Evolutionary conservation across 2,329 filamentous ascomycete species (phyloP), one percentile per base, ranked within the genome.

Genomic region (Stemphylium vesicarium): DNA sequence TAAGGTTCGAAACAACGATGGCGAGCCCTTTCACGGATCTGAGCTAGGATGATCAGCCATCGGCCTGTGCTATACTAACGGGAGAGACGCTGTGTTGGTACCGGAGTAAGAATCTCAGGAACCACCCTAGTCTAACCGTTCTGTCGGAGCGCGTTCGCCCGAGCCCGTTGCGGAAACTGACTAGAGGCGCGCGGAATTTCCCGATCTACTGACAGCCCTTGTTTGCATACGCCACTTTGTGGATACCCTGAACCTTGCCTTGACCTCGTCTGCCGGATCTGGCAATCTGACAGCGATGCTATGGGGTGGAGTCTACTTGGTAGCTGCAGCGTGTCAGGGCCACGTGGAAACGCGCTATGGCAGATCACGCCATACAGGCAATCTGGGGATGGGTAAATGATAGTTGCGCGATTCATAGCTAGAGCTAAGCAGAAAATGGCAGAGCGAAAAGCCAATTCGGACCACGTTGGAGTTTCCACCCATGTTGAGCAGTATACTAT

Each of bases 201-300:
- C 31, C 20, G 50, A 18, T 53, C 45, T 52, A 22, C 29, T 33
- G 9, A 52, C 33, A 36, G 37, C 50, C 38, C 50, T 49, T 43
- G 31, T 29, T 47, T 49, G 45, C 50, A 18, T 40, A 41, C 43
- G 50, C 50, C 50, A 53, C 50, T 20, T 20, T 38, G 37, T 36
- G 50, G 18, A 38, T 38, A 42, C 46, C 40, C 45, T 50, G 31
- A 29, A 42, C 31, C 39, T 50, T 37, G 47, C 31, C 38, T 15
- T 36, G 35, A 46, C 50, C 44, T 41, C 39, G 37, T 36, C 15
- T 16, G 36, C 33, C 18, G 29, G 42, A n/a, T 47, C 29, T 15
- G 24, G 31, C 24, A 9, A 37, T 42, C 38, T 26, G n/a, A n/a
- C 24, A 41, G 15, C 44, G 33, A 20, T 39, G 33, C 26, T 35